A percentile compares a stretch with the other conserved stretches of the same genome.
Conservation (phyloP, 2,329 filamentous ascomycete species). For the Sclerotinia borealis region DNA sequence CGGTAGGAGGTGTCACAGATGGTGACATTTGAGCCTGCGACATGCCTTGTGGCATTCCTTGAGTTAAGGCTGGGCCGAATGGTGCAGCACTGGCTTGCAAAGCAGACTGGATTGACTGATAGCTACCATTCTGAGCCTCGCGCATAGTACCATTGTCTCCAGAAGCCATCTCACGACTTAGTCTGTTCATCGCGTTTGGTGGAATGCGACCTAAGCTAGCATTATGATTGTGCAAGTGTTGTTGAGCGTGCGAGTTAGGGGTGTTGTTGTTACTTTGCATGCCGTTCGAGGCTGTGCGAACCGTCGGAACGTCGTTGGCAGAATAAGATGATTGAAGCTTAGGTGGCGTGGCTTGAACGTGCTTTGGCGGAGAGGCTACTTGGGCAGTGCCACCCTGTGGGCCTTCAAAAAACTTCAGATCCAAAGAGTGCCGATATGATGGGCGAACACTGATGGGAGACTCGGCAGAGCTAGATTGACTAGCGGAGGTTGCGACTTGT, state of each 20-base stretch:
- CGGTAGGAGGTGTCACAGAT: slow-evolving; percentile 25
- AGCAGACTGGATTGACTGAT: slow-evolving; percentile 60
- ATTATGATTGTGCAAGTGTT: slow-evolving; percentile 65
- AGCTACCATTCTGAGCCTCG: slow-evolving; percentile 43
- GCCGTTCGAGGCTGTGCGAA: slow-evolving; percentile 50
- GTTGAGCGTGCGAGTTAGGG: slow-evolving; percentile 53
- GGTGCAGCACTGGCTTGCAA: slow-evolving; percentile 75
- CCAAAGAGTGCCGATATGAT: slow-evolving; percentile 52
- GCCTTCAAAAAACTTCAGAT: slow-evolving; percentile 42
- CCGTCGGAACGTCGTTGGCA: slow-evolving; percentile 78
- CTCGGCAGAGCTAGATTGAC: slow-evolving; percentile 37
- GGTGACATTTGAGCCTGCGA: slow-evolving; percentile 27
- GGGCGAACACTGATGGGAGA: slow-evolving; percentile 44
- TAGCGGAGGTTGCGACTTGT: slow-evolving; percentile 33
- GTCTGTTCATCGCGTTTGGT: slow-evolving; percentile 57
- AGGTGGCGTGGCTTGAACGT: slow-evolving; percentile 56
- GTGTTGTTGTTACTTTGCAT: slow-evolving; percentile 24
- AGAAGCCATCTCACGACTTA: slow-evolving; percentile 60
- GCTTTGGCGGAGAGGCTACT: slow-evolving; percentile 39
- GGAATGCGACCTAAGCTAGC: slow-evolving; percentile 77
- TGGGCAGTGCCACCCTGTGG: slow-evolving; percentile 27
- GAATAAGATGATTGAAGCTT: slow-evolving; percentile 87
- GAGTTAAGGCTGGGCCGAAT: slow-evolving; percentile 61
- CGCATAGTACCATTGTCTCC: slow-evolving; percentile 27
- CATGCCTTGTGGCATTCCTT: slow-evolving; percentile 36